Percentiles rank a stretch among this genome's conserved stretches.
Evolutionary conservation across 352 stramenopile species (phyloP).

Genomic region (Globisporangium apiculatum): DNA sequence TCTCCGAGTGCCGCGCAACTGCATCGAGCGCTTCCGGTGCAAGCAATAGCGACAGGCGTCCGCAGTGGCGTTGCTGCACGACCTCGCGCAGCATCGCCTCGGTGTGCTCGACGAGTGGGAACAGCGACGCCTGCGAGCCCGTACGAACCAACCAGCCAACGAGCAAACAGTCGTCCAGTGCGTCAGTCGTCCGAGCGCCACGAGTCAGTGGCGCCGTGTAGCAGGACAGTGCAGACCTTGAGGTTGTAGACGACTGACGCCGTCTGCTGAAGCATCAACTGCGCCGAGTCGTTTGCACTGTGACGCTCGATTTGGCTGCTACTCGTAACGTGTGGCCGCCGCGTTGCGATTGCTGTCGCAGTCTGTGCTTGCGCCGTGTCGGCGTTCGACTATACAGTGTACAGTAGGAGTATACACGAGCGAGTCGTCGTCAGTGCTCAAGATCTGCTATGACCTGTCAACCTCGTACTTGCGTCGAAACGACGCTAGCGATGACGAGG

Average conservation of each 20-base stretch:
- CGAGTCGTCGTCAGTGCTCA: too few relatives aligned
- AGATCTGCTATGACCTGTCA: too few relatives aligned
- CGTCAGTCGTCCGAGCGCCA: not conserved
- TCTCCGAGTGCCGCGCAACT: slow-evolving; percentile 42
- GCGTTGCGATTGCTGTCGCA: slow-evolving; percentile 9
- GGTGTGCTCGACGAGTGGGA: slow-evolving; percentile 45
- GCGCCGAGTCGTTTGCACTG: not conserved
- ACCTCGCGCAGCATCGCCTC: slow-evolving; percentile 28
- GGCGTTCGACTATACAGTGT: too few relatives aligned
- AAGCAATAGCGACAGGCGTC: slow-evolving; percentile 37
- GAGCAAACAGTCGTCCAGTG: not conserved
- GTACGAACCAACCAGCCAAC: not conserved
- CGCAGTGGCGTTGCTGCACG: slow-evolving; percentile 27
- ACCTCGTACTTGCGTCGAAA: too few relatives aligned
- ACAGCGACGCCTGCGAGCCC: slow-evolving; percentile 28
- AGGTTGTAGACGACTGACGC: slow-evolving; percentile 43
- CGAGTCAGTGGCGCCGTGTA: not conserved
- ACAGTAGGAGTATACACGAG: too few relatives aligned
- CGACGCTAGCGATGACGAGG: too few relatives aligned
- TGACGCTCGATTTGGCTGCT: slow-evolving; percentile 21
- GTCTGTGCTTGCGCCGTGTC: slow-evolving; percentile 19
- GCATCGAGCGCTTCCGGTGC: slow-evolving; percentile 24
- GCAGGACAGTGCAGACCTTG: slow-evolving; percentile 18
- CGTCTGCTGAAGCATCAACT: slow-evolving; percentile 25
- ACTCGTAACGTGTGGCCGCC: slow-evolving; percentile 8